Base-by-base conservation (phyloP, 2,329 filamentous ascomycete genomes). In the Diaporthe humulicola region DNA sequence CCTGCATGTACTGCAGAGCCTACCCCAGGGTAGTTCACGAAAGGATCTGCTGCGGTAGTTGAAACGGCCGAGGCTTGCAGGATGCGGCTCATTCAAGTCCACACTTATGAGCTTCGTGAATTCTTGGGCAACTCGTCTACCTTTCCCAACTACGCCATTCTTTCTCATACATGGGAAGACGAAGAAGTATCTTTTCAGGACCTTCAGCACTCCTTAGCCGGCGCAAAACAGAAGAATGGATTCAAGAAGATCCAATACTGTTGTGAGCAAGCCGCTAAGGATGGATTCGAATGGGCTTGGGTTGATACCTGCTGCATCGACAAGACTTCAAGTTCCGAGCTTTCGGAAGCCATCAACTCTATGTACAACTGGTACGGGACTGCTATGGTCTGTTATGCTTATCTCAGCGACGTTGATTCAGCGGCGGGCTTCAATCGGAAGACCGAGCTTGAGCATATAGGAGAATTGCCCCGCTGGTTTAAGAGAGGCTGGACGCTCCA, bases 401-500 rank as follows among this genome's bases (percentile, higher is more conserved):
- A 33, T 15, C 42, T 73, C 25, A 25, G 61, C 50, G 28, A 67
- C n/a, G 77, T 78, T 12, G 6, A 9, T 2, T 30, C 71, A 1
- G 52, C 66, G 4, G 54, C 57, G 54, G 60, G 70, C 36, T 78
- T 78, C 40, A 45, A 45, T 10, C 10, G 14, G 19, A 45, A 28
- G 30, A 38, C n/a, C n/a, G n/a, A n/a, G n/a, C n/a, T n/a, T n/a
- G n/a, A n/a, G n/a, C n/a, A n/a, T n/a, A n/a, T n/a, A n/a, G n/a
- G n/a, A n/a, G n/a, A n/a, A n/a, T n/a, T n/a, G n/a, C 64, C 79
- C 56, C 50, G 71, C 52, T 60, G 52, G 52, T 60, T 71, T 12
- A 71, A 25, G 38, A 58, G 69, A 33, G 52, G 69, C 1, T 58
- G 69, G 45, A 86, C 78, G 14, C 66, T 70, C 4, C 66, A 70